Percentiles rank a stretch among this genome's conserved stretches.
These are phyloP conservation scores for Kluyveromyces starmeri DNA, from an alignment of 805 yeast species.

Conservation along the genomic window DNA sequence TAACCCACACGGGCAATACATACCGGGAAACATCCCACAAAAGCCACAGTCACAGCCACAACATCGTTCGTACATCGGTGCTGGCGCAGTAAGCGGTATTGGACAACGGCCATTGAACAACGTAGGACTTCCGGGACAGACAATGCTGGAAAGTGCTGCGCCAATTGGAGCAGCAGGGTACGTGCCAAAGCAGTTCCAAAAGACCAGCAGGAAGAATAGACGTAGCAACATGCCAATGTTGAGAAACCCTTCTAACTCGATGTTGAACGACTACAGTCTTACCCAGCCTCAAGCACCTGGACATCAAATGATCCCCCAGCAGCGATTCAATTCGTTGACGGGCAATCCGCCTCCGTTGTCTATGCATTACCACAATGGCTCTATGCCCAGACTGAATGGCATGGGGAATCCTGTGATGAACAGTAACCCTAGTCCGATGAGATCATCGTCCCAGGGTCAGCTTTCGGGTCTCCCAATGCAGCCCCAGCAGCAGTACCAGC, in stretches of 20 bases:
- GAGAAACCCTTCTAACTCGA: conserved; percentile 25
- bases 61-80: neutral
- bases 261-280: conserved; percentile 10
- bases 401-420: no score
- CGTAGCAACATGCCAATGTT: conserved; percentile 26
- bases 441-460: conserved; percentile 1
- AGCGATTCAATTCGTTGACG: conserved; percentile 4
- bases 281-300: neutral
- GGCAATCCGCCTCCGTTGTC: conserved; percentile 1
- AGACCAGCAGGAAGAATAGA: conserved; percentile 31
- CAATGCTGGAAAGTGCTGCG: neutral
- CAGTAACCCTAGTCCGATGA: conserved; percentile 1
- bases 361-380: conserved; percentile 1
- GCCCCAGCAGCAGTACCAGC: conserved; percentile 1
- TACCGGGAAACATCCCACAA: neutral
- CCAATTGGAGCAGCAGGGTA: neutral
- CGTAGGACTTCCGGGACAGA: neutral
- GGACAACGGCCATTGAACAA: conserved; percentile 1
- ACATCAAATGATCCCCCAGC: conserved; percentile 2
- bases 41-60: neutral
- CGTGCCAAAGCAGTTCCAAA: conserved; percentile 15
- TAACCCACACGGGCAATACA: neutral
- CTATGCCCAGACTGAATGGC: conserved; percentile 3
- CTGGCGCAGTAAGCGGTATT: neutral
- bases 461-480: conserved; percentile 2